A percentile compares a stretch with the other conserved stretches of the same genome.
Evolutionary conservation across 2,329 filamentous ascomycete genomes (phyloP).

Genomic region (Alternaria dauci): DNA sequence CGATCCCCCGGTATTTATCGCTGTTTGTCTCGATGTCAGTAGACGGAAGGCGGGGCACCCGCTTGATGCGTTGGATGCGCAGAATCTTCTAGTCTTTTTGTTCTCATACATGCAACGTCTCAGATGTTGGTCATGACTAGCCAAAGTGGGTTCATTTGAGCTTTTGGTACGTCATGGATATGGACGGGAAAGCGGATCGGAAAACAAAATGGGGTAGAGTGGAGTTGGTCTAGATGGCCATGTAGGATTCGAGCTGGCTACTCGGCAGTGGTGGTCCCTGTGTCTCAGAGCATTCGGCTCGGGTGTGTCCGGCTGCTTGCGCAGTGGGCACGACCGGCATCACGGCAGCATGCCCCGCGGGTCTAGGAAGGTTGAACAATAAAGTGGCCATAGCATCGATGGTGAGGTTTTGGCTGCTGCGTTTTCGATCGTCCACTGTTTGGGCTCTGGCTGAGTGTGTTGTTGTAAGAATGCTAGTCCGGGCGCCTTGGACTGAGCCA

Average conservation of each 20-base stretch:
- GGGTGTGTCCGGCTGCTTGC: conserved; percentile 30
- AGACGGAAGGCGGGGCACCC: conserved; percentile 44
- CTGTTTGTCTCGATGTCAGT: conserved; percentile 34
- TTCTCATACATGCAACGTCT: conserved; percentile 41
- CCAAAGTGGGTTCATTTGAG: conserved; percentile 13
- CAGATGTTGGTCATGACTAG: conserved; percentile 25
- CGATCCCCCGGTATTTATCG: conserved; percentile 34
- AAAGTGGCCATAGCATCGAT: not conserved
- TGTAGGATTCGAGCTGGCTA: conserved; percentile 17
- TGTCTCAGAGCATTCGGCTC: conserved; percentile 32
- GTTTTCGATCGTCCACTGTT: conserved; percentile 7
- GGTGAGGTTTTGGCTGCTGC: not conserved
- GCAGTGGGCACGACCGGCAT: conserved; percentile 23
- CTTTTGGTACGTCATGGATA: conserved; percentile 32
- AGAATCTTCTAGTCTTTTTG: conserved; percentile 41
- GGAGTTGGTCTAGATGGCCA: conserved; percentile 9
- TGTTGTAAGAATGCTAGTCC: conserved; percentile 29
- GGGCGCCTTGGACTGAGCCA: conserved; percentile 39
- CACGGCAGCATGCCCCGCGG: conserved; percentile 2
- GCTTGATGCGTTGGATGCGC: conserved; percentile 40
- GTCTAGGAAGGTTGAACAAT: conserved; percentile 5
- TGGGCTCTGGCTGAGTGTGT: conserved; percentile 18
- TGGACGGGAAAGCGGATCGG: conserved; percentile 20
- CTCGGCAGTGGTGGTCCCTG: conserved; percentile 23
- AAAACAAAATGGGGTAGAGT: conserved; percentile 21